Percentiles rank a stretch among this genome's conserved stretches.
These are phyloP conservation scores for Lathyrus aphaca DNA, from an alignment of 306 rosid genomes.

Conservation along the genomic window DNA sequence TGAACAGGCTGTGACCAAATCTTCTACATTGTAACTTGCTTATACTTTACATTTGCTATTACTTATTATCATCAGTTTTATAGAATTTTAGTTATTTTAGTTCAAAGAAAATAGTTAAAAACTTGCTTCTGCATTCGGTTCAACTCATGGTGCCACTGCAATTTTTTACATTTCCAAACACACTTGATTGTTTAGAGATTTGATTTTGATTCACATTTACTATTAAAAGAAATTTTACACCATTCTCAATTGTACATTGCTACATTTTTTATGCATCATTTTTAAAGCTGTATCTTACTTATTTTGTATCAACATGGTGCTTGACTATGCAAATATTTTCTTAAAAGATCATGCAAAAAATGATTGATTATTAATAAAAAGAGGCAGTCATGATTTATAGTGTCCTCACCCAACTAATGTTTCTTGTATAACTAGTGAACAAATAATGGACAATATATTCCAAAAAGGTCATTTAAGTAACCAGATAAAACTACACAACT, in stretches of 20 bases:
- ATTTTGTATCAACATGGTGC: background rate
- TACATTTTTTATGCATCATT: background rate
- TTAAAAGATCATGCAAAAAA: background rate
- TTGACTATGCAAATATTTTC: background rate
- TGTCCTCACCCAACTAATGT: background rate
- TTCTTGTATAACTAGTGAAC: background rate
- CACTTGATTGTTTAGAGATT: background rate
- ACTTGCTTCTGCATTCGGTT: background rate
- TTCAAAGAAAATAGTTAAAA: background rate
- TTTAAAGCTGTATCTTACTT: background rate
- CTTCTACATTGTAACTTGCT: slow-evolving; percentile 18
- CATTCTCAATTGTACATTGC: background rate
- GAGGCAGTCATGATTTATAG: background rate
- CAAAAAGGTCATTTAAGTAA: background rate
- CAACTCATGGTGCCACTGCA: background rate
- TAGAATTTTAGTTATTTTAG: background rate
- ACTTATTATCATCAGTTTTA: background rate
- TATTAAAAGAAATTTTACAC: background rate
- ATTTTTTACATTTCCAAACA: background rate
- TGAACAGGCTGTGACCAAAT: slow-evolving; percentile 8
- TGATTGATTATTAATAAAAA: background rate
- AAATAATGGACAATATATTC: background rate
- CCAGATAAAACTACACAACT: background rate
- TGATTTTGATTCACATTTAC: background rate
- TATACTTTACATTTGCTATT: no score